phyloP scores from a whole-genome alignment of 495 filamentous ascomycete genomes.

The Eremomyces bilateralis region DNA sequence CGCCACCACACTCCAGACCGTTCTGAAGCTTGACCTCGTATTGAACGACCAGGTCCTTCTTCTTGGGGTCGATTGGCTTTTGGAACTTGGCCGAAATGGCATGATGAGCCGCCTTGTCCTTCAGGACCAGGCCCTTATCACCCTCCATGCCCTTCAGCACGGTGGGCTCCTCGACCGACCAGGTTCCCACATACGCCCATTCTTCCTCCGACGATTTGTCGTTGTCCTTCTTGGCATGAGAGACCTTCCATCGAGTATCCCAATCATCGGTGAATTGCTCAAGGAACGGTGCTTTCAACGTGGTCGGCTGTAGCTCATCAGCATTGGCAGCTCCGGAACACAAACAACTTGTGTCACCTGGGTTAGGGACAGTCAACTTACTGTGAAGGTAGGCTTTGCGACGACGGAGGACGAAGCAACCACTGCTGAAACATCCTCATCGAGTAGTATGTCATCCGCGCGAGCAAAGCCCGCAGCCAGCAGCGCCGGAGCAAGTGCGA shows the following conservation, averaged over 20 bases:
- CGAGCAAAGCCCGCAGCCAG: too few species aligned
- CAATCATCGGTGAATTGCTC: conserved; percentile 97
- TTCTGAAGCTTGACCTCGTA: conserved; percentile 99
- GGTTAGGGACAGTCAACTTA: conserved; percentile 25
- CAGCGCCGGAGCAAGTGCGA: too few species aligned
- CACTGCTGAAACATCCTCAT: too few species aligned
- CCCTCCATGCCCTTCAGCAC: conserved; percentile 88
- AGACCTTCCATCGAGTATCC: conserved; percentile 78
- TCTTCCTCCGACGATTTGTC: conserved; percentile 71
- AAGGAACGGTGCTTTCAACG: conserved; percentile 79
- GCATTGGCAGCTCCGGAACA: conserved; percentile 11
- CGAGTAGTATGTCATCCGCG: too few species aligned
- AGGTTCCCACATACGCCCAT: conserved; percentile 94
- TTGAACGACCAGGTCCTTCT: conserved; percentile 88
- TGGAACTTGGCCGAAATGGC: conserved; percentile 98
- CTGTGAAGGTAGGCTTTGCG: conserved; percentile 70
- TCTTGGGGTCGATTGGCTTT: conserved; percentile 93
- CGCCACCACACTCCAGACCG: conserved; percentile 94
- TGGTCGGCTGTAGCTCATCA: conserved; percentile 41
- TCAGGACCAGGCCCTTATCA: conserved; percentile 91
- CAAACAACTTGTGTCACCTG: conserved; percentile 1
- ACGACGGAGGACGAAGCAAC: conserved; percentile 33
- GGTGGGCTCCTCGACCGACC: conserved; percentile 86
- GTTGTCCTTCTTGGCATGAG: conserved; percentile 85
- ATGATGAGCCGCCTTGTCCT: conserved; percentile 92